Evolutionary conservation across 2,329 filamentous ascomycete genomes (phyloP).

Genomic region (Cladosporium phlei): DNA sequence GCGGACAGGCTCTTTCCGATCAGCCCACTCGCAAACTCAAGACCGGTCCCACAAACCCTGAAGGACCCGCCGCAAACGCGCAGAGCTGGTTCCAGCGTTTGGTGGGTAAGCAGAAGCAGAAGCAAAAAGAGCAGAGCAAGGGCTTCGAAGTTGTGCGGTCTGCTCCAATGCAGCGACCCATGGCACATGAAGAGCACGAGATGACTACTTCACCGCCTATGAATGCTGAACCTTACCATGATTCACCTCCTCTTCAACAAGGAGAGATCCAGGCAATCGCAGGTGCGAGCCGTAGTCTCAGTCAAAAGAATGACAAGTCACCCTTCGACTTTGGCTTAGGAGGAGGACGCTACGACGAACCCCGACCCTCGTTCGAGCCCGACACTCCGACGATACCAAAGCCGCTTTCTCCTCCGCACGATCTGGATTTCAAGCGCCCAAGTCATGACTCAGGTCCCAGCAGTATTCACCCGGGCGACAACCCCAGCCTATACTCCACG

Average conservation of each 20-base stretch:
- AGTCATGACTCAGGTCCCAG: slow-evolving; percentile 4
- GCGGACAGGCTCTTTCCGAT: slow-evolving; percentile 80
- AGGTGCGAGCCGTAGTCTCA: slow-evolving; percentile 18
- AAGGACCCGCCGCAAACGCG: slow-evolving; percentile 81
- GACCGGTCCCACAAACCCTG: slow-evolving; percentile 91
- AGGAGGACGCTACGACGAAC: slow-evolving; percentile 12
- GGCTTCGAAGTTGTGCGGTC: slow-evolving; percentile 96
- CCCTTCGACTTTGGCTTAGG: slow-evolving; percentile 25
- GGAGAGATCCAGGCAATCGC: slow-evolving; percentile 17
- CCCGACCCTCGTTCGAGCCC: slow-evolving; percentile 4
- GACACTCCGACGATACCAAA: slow-evolving; percentile 13
- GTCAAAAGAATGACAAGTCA: not conserved
- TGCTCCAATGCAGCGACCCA: slow-evolving; percentile 59
- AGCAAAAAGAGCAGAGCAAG: slow-evolving; percentile 86
- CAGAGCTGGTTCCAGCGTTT: slow-evolving; percentile 81
- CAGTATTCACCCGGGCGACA: not conserved
- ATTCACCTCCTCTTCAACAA: slow-evolving; percentile 22
- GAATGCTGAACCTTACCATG: slow-evolving; percentile 30
- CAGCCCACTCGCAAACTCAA: slow-evolving; percentile 78
- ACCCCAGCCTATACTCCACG: not conserved
- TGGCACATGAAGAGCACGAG: slow-evolving; percentile 32
- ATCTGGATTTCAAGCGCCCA: not conserved
- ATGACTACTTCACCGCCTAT: slow-evolving; percentile 31
- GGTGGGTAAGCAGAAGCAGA: slow-evolving; percentile 42
- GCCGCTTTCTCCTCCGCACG: not conserved